phyloP scores from a whole-genome alignment of 2,329 filamentous ascomycete genomes.

The Aspergillus niger region DNA sequence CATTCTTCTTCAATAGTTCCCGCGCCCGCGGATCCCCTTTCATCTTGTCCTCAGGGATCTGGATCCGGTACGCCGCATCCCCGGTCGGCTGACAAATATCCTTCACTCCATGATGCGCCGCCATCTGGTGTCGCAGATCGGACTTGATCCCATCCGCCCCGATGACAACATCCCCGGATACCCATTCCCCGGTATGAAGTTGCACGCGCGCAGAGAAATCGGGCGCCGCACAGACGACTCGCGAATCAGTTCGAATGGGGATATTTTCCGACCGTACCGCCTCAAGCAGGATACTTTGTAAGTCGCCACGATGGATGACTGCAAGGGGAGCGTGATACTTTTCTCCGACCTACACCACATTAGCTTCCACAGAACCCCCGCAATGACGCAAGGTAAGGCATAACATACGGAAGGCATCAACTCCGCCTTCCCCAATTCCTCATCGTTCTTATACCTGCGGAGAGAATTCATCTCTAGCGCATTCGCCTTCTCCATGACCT shows the following conservation, averaged over 20 bases:
- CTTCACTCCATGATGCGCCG: neutral
- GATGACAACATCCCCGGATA: neutral
- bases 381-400: neutral
- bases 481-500: neutral
- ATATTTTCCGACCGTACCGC: neutral
- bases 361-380: neutral
- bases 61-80: neutral
- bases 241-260: neutral
- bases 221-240: neutral
- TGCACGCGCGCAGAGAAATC: neutral
- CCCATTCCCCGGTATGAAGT: neutral
- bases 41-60: neutral
- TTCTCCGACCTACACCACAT: neutral
- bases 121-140: conserved; percentile 6
- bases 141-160: conserved; percentile 1
- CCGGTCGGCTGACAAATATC: conserved; percentile 3
- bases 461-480: neutral
- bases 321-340: neutral
- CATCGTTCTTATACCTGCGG: neutral
- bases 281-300: neutral
- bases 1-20: neutral
- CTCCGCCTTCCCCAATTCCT: neutral
- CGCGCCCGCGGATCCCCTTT: conserved; percentile 1
- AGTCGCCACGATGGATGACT: neutral
- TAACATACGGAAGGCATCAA: neutral